phyloP scores from a whole-genome alignment of 2,329 filamentous ascomycete genomes.

The Pseudogymnoascus sp. region DNA sequence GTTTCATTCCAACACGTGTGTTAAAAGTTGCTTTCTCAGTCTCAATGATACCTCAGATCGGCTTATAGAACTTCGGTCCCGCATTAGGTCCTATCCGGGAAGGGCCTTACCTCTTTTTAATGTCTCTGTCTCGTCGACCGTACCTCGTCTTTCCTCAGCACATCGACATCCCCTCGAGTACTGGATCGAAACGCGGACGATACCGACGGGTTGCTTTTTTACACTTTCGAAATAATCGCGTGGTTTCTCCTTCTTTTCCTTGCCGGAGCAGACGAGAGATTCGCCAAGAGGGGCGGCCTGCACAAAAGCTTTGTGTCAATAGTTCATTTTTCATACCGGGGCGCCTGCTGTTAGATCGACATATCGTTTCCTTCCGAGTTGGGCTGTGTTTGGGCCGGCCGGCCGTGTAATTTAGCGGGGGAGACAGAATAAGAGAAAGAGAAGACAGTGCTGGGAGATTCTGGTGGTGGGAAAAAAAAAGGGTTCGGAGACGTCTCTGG shows the following conservation, averaged over 20 bases:
- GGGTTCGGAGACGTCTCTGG: conserved; percentile 5
- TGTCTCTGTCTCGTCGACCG: conserved; percentile 14
- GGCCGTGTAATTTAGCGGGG: conserved; percentile 24
- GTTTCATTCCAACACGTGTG: conserved; percentile 33
- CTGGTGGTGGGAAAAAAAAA: background rate
- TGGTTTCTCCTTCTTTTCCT: conserved; percentile 24
- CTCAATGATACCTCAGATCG: conserved; percentile 37
- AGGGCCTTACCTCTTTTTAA: conserved; percentile 13
- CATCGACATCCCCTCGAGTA: conserved; percentile 13
- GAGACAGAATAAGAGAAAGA: background rate
- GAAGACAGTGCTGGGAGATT: background rate
- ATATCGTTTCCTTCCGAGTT: background rate
- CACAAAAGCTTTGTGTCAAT: conserved; percentile 29
- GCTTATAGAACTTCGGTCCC: conserved; percentile 29
- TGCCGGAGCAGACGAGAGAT: conserved; percentile 18
- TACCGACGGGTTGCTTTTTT: conserved; percentile 26
- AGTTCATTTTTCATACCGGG: conserved; percentile 19
- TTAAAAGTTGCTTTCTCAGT: conserved; percentile 36
- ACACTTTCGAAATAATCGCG: conserved; percentile 21
- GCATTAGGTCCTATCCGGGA: conserved; percentile 24
- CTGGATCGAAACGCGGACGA: conserved; percentile 15
- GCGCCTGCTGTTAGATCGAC: conserved; percentile 10
- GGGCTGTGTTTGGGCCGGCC: conserved; percentile 23
- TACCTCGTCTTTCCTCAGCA: conserved; percentile 12
- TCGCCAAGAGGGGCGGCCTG: conserved; percentile 17